Conservation (phyloP, 1,139 yeast genomes). For the Lodderomyces elongisporus region DNA sequence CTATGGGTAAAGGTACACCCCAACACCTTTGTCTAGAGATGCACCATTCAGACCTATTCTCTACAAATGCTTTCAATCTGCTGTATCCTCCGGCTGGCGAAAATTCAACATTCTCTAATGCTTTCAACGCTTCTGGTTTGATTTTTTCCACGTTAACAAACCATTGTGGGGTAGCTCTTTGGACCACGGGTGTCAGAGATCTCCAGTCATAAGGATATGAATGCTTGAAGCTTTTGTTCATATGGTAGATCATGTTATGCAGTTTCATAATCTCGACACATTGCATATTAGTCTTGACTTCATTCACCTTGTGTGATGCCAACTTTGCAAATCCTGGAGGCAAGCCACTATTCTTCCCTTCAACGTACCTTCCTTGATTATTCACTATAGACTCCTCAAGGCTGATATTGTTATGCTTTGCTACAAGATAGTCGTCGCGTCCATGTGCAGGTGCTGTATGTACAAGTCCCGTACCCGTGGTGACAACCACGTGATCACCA, state of each 20-base stretch:
- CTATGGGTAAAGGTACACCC: slow-evolving; percentile 97
- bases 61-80: slow-evolving; percentile 67
- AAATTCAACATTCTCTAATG: slow-evolving; percentile 61
- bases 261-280: slow-evolving; percentile 37
- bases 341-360: slow-evolving; percentile 27
- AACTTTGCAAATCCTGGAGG: slow-evolving; percentile 38
- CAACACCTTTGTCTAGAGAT: slow-evolving; percentile 94
- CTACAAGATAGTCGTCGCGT: slow-evolving; percentile 80
- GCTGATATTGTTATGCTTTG: slow-evolving; percentile 50
- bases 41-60: slow-evolving; percentile 91
- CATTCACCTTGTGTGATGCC: slow-evolving; percentile 56
- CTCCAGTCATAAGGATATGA: slow-evolving; percentile 98
- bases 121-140: slow-evolving; percentile 54
- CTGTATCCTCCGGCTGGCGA: slow-evolving; percentile 68
- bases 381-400: slow-evolving; percentile 72
- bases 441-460: slow-evolving; percentile 99
- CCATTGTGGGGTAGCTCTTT: slow-evolving; percentile 96
- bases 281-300: slow-evolving; percentile 45
- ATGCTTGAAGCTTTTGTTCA: slow-evolving; percentile 56
- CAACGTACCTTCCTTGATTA: slow-evolving; percentile 59
- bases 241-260: slow-evolving; percentile 42
- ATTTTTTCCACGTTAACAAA: slow-evolving; percentile 81
- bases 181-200: slow-evolving; percentile 89
- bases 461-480: slow-evolving; percentile 91
- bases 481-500: slow-evolving; percentile 76